A percentile compares a stretch with the other conserved stretches of the same genome.
Evolutionary conservation across 805 yeast species (phyloP).

Genomic region (Spencermartinsiella europaea): DNA sequence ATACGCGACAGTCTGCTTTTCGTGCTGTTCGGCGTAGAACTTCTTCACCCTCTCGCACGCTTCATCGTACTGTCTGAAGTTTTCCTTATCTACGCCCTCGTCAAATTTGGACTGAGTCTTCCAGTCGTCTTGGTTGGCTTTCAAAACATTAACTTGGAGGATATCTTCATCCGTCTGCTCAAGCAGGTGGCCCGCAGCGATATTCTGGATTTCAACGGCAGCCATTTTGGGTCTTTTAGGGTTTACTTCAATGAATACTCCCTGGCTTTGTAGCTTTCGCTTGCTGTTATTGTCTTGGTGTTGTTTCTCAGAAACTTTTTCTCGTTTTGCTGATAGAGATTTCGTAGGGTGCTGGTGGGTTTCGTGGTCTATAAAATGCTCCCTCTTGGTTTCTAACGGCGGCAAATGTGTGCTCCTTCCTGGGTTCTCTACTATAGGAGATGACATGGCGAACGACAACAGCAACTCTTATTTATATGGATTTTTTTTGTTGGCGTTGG

Average conservation of each 20-base stretch:
- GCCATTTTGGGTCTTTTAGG: background rate
- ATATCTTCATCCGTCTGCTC: constrained; percentile 21
- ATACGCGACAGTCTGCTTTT: constrained; percentile 65
- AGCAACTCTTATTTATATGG: background rate
- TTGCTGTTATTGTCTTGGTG: background rate
- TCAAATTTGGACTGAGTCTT: constrained; percentile 19
- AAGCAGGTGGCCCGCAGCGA: constrained; percentile 11
- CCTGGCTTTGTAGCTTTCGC: background rate
- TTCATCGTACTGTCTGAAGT: constrained; percentile 60
- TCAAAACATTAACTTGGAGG: constrained; percentile 18
- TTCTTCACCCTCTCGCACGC: constrained; percentile 64
- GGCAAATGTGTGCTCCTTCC: too few species aligned
- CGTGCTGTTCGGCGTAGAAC: constrained; percentile 65
- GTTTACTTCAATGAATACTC: background rate
- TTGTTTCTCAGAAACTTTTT: too few species aligned
- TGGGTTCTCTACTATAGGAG: too few species aligned
- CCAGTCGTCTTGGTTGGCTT: constrained; percentile 16
- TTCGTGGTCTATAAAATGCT: too few species aligned
- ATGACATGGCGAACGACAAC: too few species aligned
- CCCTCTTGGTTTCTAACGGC: too few species aligned
- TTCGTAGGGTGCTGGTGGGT: too few species aligned
- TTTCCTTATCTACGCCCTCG: constrained; percentile 30
- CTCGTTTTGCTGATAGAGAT: too few species aligned
- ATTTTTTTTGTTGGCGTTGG: background rate
- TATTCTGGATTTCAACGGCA: constrained; percentile 7